Percentiles rank a stretch among this genome's conserved stretches.
These are phyloP conservation scores for Ceratobasidium sp. DNA, from an alignment of 1,284 basidiomycete species.

Conservation along the genomic window DNA sequence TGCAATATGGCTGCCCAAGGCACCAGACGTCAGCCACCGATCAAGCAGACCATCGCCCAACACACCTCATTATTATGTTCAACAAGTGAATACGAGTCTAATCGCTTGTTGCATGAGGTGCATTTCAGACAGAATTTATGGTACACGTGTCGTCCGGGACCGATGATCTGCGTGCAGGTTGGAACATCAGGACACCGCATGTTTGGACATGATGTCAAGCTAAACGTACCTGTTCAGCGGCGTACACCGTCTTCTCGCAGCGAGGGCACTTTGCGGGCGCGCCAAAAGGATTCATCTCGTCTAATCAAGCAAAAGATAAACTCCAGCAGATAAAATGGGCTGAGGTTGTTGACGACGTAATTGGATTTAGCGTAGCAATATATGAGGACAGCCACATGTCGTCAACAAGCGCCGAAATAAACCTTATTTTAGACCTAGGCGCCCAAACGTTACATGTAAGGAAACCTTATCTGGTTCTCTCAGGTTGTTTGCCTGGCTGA, in stretches of 20 bases:
- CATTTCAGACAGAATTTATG: conserved; percentile 86
- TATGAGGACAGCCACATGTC: conserved; percentile 40
- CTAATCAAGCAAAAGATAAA: background rate
- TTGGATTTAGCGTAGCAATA: background rate
- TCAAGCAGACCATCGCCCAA: conserved; percentile 43
- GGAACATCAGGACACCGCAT: conserved; percentile 20
- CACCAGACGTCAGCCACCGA: conserved; percentile 22
- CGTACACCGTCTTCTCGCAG: conserved; percentile 79
- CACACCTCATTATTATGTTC: conserved; percentile 82
- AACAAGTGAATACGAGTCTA: conserved; percentile 78
- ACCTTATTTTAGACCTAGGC: too few species aligned
- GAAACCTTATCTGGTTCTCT: too few species aligned
- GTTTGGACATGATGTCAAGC: conserved; percentile 61
- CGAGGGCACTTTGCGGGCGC: conserved; percentile 74
- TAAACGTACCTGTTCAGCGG: conserved; percentile 85
- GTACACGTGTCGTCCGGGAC: conserved; percentile 67
- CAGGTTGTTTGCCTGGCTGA: too few species aligned
- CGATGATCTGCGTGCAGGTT: conserved; percentile 44
- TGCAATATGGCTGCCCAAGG: conserved; percentile 73
- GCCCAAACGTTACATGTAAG: too few species aligned
- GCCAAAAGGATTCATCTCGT: conserved; percentile 63
- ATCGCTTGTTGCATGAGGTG: conserved; percentile 74
- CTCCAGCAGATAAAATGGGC: background rate
- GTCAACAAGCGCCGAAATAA: background rate
- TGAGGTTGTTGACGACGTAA: conserved; percentile 28